Evolutionary conservation across 306 rosid genomes (phyloP), one percentile per base, ranked within the genome.

Genomic region (Trichosanthes cucumerina): DNA sequence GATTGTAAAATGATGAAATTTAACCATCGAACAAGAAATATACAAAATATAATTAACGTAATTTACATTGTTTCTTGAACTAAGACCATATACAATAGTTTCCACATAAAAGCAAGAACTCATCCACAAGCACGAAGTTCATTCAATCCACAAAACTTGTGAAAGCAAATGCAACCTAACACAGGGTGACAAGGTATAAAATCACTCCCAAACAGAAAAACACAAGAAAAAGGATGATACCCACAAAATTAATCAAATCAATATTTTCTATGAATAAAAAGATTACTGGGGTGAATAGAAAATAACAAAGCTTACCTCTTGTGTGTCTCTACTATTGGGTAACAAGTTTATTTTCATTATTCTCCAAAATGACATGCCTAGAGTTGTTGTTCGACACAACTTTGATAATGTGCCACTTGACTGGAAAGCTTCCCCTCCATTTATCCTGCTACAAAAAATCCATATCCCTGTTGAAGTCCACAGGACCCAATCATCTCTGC

Each of bases 401-500:
- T n/a, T n/a, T n/a, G n/a, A n/a, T n/a, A 33, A 34, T 77, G 84
- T 91, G 98, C 98, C 98, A 93, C 88, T 88, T 89, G 6, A 93
- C 93, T 86, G 93, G 90, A 82, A 93, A 93, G 90, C 92, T 90
- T 43, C 98, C 98, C 83, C 87, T 90, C 98, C 98, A 93, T 87
- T 93, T 93, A 83, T 91, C 97, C 83, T 93, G 98, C 89, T 93
- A 97, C 97, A 97, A 93, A 75, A 93, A 93, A 86, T 90, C 96
- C 98, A 93, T 89, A 81, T 93, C 96, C 87, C 79, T 90, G 72
- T 81, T 79, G 81, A 89, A 91, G 81, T 93, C 98, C 89, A 91
- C 97, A 0, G 93, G n/a, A n/a, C n/a, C n/a, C n/a, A n/a, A n/a
- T n/a, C n/a, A n/a, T n/a, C n/a, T n/a, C n/a, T n/a, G n/a, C 97